Evolutionary conservation across 2,329 filamentous ascomycete genomes (phyloP), one percentile per base, ranked within the genome.

Genomic region (Tolypocladium paradoxum): DNA sequence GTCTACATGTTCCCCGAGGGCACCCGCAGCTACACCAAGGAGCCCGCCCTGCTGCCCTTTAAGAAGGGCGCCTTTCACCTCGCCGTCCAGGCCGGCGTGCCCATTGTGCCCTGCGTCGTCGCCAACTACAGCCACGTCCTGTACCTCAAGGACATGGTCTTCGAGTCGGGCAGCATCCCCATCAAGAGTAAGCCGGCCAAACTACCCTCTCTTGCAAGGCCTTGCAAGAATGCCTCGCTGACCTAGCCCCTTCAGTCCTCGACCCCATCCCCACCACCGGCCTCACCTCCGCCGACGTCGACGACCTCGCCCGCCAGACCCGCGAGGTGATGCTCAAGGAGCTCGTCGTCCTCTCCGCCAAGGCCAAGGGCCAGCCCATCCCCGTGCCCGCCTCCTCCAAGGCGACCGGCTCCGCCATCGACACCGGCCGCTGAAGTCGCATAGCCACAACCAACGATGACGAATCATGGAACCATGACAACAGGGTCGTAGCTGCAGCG

Each of bases 61-160:
- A 99, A 99, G 75, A 99, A 99, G 76, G 93, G 93, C 55, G 93
- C 92, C 48, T 99, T 99, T 72, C 92, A 99, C 69, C 79, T 99
- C 35, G 93, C 93, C 47, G 82, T 99, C 22, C 88, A 97, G 76
- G 92, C 92, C 2, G 87, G 90, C 59, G 93, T 96, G 6, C 91
- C 91, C 29, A 88, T 99, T 62, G 85, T 99, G 4, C 93, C 93
- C 0, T 79, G 95, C 36, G 85, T 90, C 48, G 81, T 83, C 33
- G 87, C 87, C 66, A 91, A 90, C 71, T 92, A 92, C 69, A 84
- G 84, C 61, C 81, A 90, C 65, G 65, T 91, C 35, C 71, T 91
- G 58, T 83, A 82, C 62, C 70, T 84, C 60, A 83, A 84, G 70
- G 74, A 75, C 46, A 65, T 81, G 60, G 73, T 81, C 40, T 92